A percentile compares a stretch with the other conserved stretches of the same genome.
Conservation (phyloP, 345 rosid species). For the Aurinia saxatilis region DNA sequence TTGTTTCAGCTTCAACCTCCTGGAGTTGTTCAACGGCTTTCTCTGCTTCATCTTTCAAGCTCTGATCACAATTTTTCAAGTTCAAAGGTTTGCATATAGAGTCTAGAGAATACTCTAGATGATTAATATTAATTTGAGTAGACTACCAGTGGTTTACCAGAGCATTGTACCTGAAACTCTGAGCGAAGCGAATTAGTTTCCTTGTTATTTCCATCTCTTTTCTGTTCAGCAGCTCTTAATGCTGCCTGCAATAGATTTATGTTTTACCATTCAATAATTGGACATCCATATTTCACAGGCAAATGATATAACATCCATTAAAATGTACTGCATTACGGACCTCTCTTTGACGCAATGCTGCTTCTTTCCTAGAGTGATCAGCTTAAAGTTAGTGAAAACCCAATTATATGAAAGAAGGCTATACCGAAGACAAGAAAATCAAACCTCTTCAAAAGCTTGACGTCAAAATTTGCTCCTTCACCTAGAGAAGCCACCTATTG, state of each 20-base stretch:
- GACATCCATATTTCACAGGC: too few species aligned
- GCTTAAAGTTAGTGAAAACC: background rate
- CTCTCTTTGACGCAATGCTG: slow-evolving; percentile 85
- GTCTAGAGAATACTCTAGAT: background rate
- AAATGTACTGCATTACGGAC: slow-evolving; percentile 28
- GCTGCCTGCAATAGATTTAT: slow-evolving; percentile 52
- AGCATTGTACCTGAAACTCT: slow-evolving; percentile 63
- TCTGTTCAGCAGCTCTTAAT: slow-evolving; percentile 75
- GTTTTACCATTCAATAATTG: background rate
- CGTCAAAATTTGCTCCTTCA: slow-evolving; percentile 88
- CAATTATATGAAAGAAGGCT: background rate
- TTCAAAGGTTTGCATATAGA: background rate
- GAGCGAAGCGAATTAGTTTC: slow-evolving; percentile 58
- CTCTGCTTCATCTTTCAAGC: slow-evolving; percentile 61
- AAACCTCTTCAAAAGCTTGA: slow-evolving; percentile 79
- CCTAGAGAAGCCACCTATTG: slow-evolving; percentile 86
- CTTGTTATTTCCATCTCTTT: slow-evolving; percentile 59
- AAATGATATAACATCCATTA: background rate
- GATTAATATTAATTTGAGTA: background rate
- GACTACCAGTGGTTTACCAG: slow-evolving; percentile 4
- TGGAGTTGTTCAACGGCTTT: slow-evolving; percentile 53
- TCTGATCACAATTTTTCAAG: slow-evolving; percentile 35
- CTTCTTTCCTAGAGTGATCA: slow-evolving; percentile 64
- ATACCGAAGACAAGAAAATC: background rate
- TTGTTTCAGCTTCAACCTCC: slow-evolving; percentile 81